Percentiles rank a stretch among this genome's conserved stretches.
Conservation (phyloP, 2,329 filamentous ascomycete species). For the Diaporthe batatas region DNA sequence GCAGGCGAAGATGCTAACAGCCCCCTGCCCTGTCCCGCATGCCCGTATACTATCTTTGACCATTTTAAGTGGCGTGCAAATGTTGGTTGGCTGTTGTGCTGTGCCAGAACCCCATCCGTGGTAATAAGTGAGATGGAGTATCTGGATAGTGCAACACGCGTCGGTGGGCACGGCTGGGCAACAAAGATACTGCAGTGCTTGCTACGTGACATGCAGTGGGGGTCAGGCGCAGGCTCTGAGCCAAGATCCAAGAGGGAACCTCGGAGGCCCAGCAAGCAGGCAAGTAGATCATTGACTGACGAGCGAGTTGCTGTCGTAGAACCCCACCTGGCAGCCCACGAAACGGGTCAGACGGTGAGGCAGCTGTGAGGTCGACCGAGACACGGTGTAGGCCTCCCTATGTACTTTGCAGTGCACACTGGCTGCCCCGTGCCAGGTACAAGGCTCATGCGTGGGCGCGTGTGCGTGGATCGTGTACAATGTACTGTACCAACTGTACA, state of each 20-base stretch:
- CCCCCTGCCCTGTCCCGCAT: constrained; percentile 33
- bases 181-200: not conserved
- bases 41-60: constrained; percentile 41
- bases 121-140: constrained; percentile 19
- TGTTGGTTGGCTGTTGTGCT: constrained; percentile 30
- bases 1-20: constrained; percentile 35
- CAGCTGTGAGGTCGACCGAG: constrained; percentile 26
- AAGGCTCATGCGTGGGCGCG: not conserved
- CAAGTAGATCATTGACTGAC: constrained; percentile 25
- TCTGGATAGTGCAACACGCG: constrained; percentile 4
- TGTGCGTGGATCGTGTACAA: not conserved
- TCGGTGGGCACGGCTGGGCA: constrained; percentile 29
- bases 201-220: constrained; percentile 29
- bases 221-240: constrained; percentile 23
- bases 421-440: not conserved
- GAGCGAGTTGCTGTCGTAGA: constrained; percentile 26
- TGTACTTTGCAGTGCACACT: not conserved
- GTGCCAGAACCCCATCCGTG: constrained; percentile 20
- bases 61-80: constrained; percentile 35
- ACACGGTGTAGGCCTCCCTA: constrained; percentile 34
- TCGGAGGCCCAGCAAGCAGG: constrained; percentile 21
- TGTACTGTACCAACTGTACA: not conserved
- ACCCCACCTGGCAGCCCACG: constrained; percentile 23
- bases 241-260: constrained; percentile 32
- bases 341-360: constrained; percentile 27